A percentile compares a stretch with the other conserved stretches of the same genome.
These are phyloP conservation scores for Claviceps maximensis DNA, from an alignment of 2,329 filamentous ascomycete species.

Conservation along the genomic window DNA sequence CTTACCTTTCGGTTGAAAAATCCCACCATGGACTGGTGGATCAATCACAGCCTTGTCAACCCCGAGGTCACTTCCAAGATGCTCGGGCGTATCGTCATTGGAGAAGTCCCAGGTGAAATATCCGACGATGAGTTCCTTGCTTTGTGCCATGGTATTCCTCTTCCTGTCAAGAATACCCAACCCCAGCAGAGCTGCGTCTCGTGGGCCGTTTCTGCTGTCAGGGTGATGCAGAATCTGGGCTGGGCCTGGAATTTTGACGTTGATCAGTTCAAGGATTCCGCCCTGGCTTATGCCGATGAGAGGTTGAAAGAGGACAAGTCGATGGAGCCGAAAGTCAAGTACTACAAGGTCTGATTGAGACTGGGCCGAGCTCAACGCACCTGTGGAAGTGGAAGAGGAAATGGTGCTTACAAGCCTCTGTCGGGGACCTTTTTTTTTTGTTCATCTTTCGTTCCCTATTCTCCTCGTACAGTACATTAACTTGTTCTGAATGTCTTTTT, in stretches of 20 bases:
- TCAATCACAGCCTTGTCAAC: constrained; percentile 10
- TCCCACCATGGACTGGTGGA: constrained; percentile 21
- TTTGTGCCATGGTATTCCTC: constrained; percentile 13
- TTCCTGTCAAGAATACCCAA: constrained; percentile 18
- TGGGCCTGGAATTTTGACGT: constrained; percentile 15
- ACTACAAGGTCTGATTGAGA: background rate
- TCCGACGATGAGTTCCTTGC: constrained; percentile 10
- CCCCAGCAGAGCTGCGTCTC: constrained; percentile 23
- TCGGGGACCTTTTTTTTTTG: background rate
- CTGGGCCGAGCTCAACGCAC: no score
- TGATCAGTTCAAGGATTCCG: constrained; percentile 13
- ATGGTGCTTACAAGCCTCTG: no score
- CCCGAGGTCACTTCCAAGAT: constrained; percentile 12
- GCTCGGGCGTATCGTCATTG: constrained; percentile 16
- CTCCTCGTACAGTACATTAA: no score
- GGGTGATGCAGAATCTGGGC: constrained; percentile 12
- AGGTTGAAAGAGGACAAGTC: constrained; percentile 4
- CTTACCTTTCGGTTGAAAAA: constrained; percentile 19
- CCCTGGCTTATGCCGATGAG: constrained; percentile 17
- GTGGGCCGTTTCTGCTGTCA: constrained; percentile 17
- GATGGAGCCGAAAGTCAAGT: background rate
- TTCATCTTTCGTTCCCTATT: background rate
- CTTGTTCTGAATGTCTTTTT: no score
- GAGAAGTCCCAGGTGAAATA: constrained; percentile 10
- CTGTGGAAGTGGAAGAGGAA: no score